A percentile compares a stretch with the other conserved stretches of the same genome.
Conservation (phyloP, 352 stramenopile species). For the Globisporangium megalacanthum region DNA sequence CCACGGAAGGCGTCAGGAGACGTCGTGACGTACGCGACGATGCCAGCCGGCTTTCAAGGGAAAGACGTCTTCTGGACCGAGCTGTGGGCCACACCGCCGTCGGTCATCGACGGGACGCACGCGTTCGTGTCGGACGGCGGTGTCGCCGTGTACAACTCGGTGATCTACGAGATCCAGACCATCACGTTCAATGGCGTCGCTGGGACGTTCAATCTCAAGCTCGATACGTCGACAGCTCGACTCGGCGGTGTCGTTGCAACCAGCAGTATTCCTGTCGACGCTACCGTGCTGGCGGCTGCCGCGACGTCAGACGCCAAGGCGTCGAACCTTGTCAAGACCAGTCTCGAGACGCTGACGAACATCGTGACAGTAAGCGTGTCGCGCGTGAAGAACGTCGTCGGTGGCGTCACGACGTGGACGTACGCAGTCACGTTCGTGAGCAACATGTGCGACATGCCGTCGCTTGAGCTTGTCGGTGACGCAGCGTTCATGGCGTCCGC, state of each 20-base stretch:
- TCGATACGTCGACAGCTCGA: conserved; percentile 66
- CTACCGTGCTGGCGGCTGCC: conserved; percentile 26
- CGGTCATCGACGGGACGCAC: conserved; percentile 86
- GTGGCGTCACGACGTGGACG: conserved; percentile 32
- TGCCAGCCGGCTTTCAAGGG: conserved; percentile 79
- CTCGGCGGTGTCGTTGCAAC: conserved; percentile 40
- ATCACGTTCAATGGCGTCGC: conserved; percentile 60
- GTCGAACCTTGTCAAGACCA: conserved; percentile 72
- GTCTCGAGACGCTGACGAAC: conserved; percentile 77
- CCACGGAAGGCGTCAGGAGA: conserved; percentile 90
- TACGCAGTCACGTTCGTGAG: conserved; percentile 86
- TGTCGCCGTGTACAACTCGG: conserved; percentile 87
- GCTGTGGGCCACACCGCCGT: conserved; percentile 81
- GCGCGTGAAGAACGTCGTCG: conserved; percentile 25
- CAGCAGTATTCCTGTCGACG: conserved; percentile 40
- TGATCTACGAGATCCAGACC: conserved; percentile 88
- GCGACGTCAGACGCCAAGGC: conserved; percentile 44
- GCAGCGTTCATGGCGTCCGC: conserved; percentile 33
- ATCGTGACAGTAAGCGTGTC: conserved; percentile 81
- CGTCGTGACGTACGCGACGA: conserved; percentile 85
- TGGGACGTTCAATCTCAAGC: conserved; percentile 61
- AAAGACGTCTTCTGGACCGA: conserved; percentile 96
- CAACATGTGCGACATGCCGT: conserved; percentile 78
- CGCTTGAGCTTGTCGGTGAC: conserved; percentile 53
- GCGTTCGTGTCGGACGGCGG: conserved; percentile 89